Evolutionary conservation across 2,329 filamentous ascomycete species (phyloP), one percentile per base, ranked within the genome.

Genomic region (Fusarium bulbicola): DNA sequence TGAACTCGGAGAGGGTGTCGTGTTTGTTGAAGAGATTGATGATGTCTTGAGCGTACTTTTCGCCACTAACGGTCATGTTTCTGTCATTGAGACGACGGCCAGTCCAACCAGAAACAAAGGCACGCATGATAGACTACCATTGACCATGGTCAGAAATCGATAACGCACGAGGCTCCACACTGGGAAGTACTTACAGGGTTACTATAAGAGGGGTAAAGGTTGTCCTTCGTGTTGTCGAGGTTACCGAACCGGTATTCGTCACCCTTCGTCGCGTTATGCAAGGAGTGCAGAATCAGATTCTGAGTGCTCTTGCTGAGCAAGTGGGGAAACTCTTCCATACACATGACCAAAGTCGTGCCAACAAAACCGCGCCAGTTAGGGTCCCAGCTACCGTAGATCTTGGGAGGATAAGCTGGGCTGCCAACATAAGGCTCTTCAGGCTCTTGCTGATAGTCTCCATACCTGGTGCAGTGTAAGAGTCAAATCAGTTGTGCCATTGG

Each of bases 341-440:
- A 86, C 45, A 91, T 81, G 32, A 91, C 85, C 20, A 91, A 84
- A 0, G 88, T 85, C 0, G 88, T 90, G 18, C 88, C 88, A 39
- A 91, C 84, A 63, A 92, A 91, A 2, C 89, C 89, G 56, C 90
- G 83, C 89, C 89, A 91, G 68, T 92, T 91, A 4, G 89, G 89
- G 72, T 91, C 90, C 87, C 88, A 91, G 1, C 86, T 85, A 62
- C 85, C 84, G 75, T 91, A 90, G 39, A 88, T 88, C 8, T 79
- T 76, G n/a, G 84, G 78, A 3, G 84, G 83, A 69, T 91, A 91
- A 21, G 81, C 79, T 5, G 80, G 59, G 6, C 83, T 86, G 24
- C 88, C 89, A 9, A 91, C 86, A 5, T 84, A 85, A 0, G 90
- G 89, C 77, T 91, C 86, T 72, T 91, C 88, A 0, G 87, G 87